Evolutionary conservation across 306 rosid genomes (phyloP).

Genomic region (Rosa persica): DNA sequence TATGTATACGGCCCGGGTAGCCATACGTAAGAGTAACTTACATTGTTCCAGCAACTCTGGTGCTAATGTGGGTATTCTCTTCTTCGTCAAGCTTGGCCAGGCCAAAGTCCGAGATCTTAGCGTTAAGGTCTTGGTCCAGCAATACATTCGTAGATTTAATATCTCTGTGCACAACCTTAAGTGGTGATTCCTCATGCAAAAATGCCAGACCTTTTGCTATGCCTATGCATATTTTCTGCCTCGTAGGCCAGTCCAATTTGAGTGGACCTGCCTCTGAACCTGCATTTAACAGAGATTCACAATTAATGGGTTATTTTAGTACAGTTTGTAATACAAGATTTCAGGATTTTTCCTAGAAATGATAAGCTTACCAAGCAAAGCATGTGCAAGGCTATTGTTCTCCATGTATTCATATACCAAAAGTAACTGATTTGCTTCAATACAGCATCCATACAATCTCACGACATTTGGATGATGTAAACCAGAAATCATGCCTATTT

Average conservation of each 20-base stretch:
- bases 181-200: constrained; percentile 46
- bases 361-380: constrained; percentile 47
- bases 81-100: constrained; percentile 55
- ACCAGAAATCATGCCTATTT: constrained; percentile 54
- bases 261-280: too few relatives aligned
- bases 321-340: background rate
- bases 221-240: constrained; percentile 47
- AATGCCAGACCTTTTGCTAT: constrained; percentile 53
- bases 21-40: constrained; percentile 14
- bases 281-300: too few relatives aligned
- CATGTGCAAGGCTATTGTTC: constrained; percentile 49
- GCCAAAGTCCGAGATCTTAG: constrained; percentile 61
- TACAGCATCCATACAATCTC: constrained; percentile 55
- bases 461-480: constrained; percentile 59
- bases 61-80: constrained; percentile 29
- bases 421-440: constrained; percentile 45
- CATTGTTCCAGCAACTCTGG: constrained; percentile 61
- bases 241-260: too few relatives aligned
- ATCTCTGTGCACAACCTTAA: constrained; percentile 33
- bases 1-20: too few relatives aligned
- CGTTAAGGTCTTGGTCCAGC: constrained; percentile 43
- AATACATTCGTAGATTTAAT: constrained; percentile 52
- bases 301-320: too few relatives aligned
- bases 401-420: constrained; percentile 62
- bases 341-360: background rate